Evolutionary conservation across 2,329 filamentous ascomycete species (phyloP), one percentile per base, ranked within the genome.

Genomic region (Emericellopsis cladophorae): DNA sequence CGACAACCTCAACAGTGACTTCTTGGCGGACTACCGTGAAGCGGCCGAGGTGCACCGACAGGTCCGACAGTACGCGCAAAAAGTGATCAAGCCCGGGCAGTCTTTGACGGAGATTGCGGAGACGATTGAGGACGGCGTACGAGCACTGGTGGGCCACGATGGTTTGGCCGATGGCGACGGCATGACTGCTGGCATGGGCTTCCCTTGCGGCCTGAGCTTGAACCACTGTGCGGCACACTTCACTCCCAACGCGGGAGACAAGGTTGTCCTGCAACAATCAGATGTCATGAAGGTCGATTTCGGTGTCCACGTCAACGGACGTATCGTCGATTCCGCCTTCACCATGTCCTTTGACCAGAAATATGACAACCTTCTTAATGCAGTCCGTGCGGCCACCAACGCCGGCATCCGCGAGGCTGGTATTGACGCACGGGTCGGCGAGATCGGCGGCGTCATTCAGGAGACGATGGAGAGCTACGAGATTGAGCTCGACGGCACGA

Each of bases 381-480:
- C 84, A 4, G 84, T 88, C 44, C 78, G 77, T 60, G 83, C 76
- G 43, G 82, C 84, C 12, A 89, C 84, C 43, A 84, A 88, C 60
- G 93, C 89, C 49, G 90, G 90, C 54, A 74, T 95, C 31, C 51
- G 54, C 40, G 84, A 93, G 67, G 88, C 89, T 6, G 89, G 89
- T 52, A 94, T 95, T 53, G 89, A 95, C 56, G 88, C 87, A 37
- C 80, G 89, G 42, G 80, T 95, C 52, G 81, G 83, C 47, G 87
- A 94, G 53, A 84, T 94, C 47, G 85, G 88, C 45, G 83, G 76
- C 9, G 72, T 77, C 15, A 90, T 94, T 51, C 88, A 94, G 62
- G 87, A 94, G 62, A 76, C 82, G 23, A 94, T 94, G 87, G 88
- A 94, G 65, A 89, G 84, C 60, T 92, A 90, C 62, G 87, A 94